These are phyloP conservation scores for Thinopyrum elongatum DNA, from an alignment of 176 grass and related monocot species.

Conservation along the genomic window DNA sequence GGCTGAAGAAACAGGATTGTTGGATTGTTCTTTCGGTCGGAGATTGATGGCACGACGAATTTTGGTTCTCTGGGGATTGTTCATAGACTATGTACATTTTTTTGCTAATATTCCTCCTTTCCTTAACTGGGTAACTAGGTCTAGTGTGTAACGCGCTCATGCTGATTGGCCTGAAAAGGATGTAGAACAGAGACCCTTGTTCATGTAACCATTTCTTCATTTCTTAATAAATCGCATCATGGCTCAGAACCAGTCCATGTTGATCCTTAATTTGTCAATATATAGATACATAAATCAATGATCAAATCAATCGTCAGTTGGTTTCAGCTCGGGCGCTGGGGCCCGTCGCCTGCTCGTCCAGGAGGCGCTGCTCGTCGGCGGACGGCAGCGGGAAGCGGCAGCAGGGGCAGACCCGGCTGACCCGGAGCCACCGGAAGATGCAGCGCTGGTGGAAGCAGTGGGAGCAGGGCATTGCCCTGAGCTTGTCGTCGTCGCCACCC, in stretches of 20 bases:
- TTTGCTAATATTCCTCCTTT: background rate
- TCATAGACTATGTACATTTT: slow-evolving; percentile 8
- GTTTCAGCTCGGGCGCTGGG: background rate
- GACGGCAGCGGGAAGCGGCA: slow-evolving; percentile 6
- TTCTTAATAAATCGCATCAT: slow-evolving; percentile 5
- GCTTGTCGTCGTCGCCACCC: background rate
- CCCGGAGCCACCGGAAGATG: background rate
- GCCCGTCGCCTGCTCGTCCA: background rate
- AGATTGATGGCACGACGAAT: background rate
- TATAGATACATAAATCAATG: background rate
- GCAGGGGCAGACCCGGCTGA: slow-evolving; percentile 1
- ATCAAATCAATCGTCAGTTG: background rate
- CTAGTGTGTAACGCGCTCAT: background rate
- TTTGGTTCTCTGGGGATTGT: slow-evolving; percentile 12
- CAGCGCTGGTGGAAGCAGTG: slow-evolving; percentile 5
- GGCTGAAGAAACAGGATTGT: background rate
- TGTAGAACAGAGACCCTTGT: background rate
- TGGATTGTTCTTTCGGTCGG: background rate
- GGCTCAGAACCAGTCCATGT: background rate
- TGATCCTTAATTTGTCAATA: background rate
- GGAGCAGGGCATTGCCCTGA: slow-evolving; percentile 6
- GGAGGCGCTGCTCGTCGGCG: background rate
- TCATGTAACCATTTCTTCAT: slow-evolving; percentile 9
- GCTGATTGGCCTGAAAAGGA: background rate
- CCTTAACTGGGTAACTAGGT: background rate